Percentiles rank a stretch among this genome's conserved stretches.
Evolutionary conservation across 148 eudicot genomes (phyloP).

Genomic region (Talinum fruticosum): DNA sequence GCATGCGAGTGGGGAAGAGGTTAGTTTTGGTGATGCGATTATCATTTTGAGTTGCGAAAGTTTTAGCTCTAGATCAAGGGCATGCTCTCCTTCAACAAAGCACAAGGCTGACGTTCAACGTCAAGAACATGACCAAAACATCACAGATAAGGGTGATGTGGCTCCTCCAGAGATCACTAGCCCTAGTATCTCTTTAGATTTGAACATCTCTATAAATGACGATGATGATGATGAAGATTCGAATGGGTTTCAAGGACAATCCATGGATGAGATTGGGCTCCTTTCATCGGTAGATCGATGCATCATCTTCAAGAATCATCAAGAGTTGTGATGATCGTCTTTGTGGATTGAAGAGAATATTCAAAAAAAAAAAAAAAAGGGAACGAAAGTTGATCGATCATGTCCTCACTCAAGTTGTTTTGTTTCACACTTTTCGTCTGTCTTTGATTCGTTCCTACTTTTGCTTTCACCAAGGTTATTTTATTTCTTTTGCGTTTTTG

Average conservation of each 20-base stretch:
- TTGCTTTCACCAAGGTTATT: not conserved
- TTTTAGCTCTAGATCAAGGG: constrained; percentile 60
- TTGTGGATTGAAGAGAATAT: not conserved
- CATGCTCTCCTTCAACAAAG: constrained; percentile 50
- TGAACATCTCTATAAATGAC: constrained; percentile 62
- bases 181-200: constrained; percentile 58
- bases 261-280: constrained; percentile 59
- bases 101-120: constrained; percentile 29
- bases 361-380: not conserved
- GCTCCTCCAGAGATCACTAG: constrained; percentile 25
- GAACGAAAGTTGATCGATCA: not conserved
- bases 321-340: constrained; percentile 28
- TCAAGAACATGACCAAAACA: constrained; percentile 22
- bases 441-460: constrained; percentile 1
- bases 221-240: constrained; percentile 20
- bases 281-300: constrained; percentile 57
- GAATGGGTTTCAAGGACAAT: constrained; percentile 18
- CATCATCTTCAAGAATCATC: constrained; percentile 44
- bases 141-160: constrained; percentile 6
- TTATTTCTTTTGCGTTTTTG: not conserved
- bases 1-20: constrained; percentile 48
- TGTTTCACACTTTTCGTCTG: not conserved
- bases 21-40: constrained; percentile 60
- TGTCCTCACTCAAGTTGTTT: not conserved
- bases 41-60: constrained; percentile 66